A percentile compares a stretch with the other conserved stretches of the same genome.
Conservation (phyloP, 352 stramenopile species). For the Globisporangium barbulae region DNA sequence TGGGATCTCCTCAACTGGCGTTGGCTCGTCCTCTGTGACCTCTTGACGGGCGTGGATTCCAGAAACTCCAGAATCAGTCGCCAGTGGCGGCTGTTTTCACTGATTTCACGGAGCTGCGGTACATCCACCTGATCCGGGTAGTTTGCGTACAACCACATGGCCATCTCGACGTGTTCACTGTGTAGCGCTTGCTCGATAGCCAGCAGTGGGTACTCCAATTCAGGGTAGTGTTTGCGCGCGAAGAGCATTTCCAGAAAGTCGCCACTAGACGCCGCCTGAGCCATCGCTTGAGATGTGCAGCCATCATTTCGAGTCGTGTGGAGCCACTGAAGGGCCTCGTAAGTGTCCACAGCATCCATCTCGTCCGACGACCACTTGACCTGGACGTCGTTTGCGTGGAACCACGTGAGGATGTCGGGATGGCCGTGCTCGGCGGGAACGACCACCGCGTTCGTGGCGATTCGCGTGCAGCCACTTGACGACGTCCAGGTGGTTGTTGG, state of each 20-base stretch:
- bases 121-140: neutral
- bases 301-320: neutral
- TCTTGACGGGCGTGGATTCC: neutral
- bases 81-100: neutral
- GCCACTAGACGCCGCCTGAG: neutral
- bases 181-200: neutral
- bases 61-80: neutral
- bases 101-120: neutral
- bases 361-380: neutral
- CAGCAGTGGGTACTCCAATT: neutral
- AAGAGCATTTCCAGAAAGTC: neutral
- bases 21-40: neutral
- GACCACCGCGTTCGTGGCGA: neutral
- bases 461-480: constrained; percentile 8
- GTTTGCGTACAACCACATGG: constrained; percentile 6
- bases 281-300: neutral
- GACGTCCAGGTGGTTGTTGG: constrained; percentile 1
- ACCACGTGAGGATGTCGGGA: constrained; percentile 10
- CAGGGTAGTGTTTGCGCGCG: neutral
- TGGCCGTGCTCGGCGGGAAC: constrained; percentile 1
- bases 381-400: neutral
- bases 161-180: neutral
- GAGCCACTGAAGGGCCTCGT: constrained; percentile 9
- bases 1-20: no score
- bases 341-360: neutral